These are phyloP conservation scores for Rhodotorula toruloides DNA, from an alignment of 768 basidiomycete species.

Conservation along the genomic window DNA sequence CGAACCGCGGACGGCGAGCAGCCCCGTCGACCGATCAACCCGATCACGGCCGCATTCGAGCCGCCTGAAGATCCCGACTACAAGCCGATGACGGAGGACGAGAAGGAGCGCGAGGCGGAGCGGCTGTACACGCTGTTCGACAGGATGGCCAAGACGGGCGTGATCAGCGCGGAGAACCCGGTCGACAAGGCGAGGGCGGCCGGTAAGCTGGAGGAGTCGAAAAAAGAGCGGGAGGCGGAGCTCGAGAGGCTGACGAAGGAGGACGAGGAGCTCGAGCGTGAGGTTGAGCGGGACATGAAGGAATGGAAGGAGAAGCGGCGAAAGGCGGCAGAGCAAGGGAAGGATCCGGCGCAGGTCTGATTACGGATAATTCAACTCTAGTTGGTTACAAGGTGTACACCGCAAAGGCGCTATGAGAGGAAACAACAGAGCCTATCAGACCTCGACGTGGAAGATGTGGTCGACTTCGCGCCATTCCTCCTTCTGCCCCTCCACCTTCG, in stretches of 20 bases:
- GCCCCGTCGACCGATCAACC: slow-evolving; percentile 58
- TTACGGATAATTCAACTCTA: background rate
- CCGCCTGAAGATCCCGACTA: slow-evolving; percentile 45
- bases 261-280: slow-evolving; percentile 38
- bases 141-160: slow-evolving; percentile 69
- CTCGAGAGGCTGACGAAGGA: slow-evolving; percentile 15
- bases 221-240: slow-evolving; percentile 23
- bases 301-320: slow-evolving; percentile 27
- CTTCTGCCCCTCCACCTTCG: slow-evolving; percentile 44
- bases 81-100: slow-evolving; percentile 79
- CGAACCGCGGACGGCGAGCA: too few species aligned
- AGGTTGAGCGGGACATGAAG: slow-evolving; percentile 40
- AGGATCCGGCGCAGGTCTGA: background rate
- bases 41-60: slow-evolving; percentile 71
- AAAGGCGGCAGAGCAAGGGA: background rate
- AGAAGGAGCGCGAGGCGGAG: slow-evolving; percentile 91
- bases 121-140: slow-evolving; percentile 87
- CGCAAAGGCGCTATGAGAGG: too few species aligned
- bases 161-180: slow-evolving; percentile 53
- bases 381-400: background rate
- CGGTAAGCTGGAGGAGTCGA: slow-evolving; percentile 37
- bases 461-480: slow-evolving; percentile 66
- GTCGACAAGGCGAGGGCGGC: slow-evolving; percentile 41
- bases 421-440: too few species aligned
- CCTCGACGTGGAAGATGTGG: too few species aligned